Percentiles rank a stretch among this genome's conserved stretches.
These are phyloP conservation scores for Backusella tuberculispora DNA, from an alignment of 192 early-diverging fungal genomes.

Conservation along the genomic window DNA sequence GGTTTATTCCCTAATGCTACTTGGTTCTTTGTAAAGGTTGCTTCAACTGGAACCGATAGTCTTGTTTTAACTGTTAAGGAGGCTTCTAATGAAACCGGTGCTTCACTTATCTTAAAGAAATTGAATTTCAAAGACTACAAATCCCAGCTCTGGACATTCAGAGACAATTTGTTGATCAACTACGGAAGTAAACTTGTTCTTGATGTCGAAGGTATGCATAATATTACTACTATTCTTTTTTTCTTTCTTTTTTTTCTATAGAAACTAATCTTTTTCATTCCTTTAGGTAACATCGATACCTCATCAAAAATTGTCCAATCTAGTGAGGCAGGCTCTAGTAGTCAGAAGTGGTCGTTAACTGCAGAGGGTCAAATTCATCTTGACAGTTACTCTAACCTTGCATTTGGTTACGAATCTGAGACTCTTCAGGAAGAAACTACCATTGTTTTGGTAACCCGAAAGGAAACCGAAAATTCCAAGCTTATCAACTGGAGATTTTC, in stretches of 20 bases:
- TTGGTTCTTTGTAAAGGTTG: constrained; percentile 36
- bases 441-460: constrained; percentile 11
- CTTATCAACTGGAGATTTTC: constrained; percentile 30
- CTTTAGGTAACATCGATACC: constrained; percentile 1
- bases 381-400: constrained; percentile 12
- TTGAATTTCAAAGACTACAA: constrained; percentile 32
- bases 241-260: background rate
- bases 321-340: constrained; percentile 12
- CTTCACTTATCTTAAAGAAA: constrained; percentile 20
- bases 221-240: background rate
- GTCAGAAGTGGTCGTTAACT: constrained; percentile 32
- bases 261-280: background rate
- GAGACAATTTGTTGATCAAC: constrained; percentile 30
- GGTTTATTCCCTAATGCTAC: constrained; percentile 31
- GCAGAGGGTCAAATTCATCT: constrained; percentile 31
- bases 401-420: constrained; percentile 22
- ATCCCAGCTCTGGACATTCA: constrained; percentile 34
- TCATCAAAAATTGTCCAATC: constrained; percentile 12
- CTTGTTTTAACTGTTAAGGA: constrained; percentile 24
- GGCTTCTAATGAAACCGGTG: constrained; percentile 6
- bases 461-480: background rate
- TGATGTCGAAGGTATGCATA: constrained; percentile 25
- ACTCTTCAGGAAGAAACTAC: background rate
- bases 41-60: constrained; percentile 18
- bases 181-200: constrained; percentile 32